phyloP scores from a whole-genome alignment of 78 protist genomes.

The Dictyostelium firmibasis region DNA sequence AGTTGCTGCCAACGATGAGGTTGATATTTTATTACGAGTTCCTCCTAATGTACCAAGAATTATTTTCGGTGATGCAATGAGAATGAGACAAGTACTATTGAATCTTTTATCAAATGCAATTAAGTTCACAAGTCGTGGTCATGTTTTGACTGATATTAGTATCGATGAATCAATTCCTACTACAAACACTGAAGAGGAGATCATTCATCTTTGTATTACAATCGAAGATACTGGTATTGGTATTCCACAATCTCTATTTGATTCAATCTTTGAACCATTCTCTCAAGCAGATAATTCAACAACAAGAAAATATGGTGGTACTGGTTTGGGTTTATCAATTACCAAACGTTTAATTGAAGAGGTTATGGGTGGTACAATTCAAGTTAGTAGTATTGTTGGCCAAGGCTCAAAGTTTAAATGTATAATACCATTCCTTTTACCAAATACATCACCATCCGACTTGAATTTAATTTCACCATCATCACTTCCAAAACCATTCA shows the following conservation, averaged over 20 bases:
- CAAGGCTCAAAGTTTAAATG: slow-evolving; percentile 65
- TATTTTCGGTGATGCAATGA: slow-evolving; percentile 77
- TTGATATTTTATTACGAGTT: slow-evolving; percentile 30
- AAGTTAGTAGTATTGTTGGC: slow-evolving; percentile 54
- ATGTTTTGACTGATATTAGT: slow-evolving; percentile 37
- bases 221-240: slow-evolving; percentile 67
- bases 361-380: slow-evolving; percentile 79
- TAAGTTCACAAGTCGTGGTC: slow-evolving; percentile 67
- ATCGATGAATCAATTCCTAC: not conserved
- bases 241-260: slow-evolving; percentile 60
- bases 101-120: slow-evolving; percentile 76
- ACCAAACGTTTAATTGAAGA: slow-evolving; percentile 67
- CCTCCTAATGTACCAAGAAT: slow-evolving; percentile 63
- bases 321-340: slow-evolving; percentile 80
- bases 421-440: slow-evolving; percentile 22
- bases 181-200: not conserved
- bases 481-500: slow-evolving; percentile 21
- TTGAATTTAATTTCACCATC: slow-evolving; percentile 57
- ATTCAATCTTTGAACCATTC: slow-evolving; percentile 51
- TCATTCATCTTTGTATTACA: slow-evolving; percentile 35
- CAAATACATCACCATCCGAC: slow-evolving; percentile 34
- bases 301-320: slow-evolving; percentile 82
- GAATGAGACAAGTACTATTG: slow-evolving; percentile 68
- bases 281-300: slow-evolving; percentile 74
- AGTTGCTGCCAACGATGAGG: slow-evolving; percentile 66